Evolutionary conservation across 1,284 basidiomycete species (phyloP).

Genomic region (Mycena sp.): DNA sequence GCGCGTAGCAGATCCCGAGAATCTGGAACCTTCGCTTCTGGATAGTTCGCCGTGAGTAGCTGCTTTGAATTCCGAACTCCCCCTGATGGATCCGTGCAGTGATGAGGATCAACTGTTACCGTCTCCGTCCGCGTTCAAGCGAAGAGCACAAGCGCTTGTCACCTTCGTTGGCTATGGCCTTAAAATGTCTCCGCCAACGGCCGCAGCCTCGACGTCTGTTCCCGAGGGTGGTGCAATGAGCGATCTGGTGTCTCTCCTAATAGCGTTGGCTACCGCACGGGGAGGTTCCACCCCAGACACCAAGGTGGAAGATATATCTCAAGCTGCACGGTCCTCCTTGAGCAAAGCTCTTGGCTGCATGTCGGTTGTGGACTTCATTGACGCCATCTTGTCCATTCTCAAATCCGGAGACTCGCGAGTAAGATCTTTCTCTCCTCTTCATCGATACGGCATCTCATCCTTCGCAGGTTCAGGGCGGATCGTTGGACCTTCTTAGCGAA

Average conservation of each 20-base stretch:
- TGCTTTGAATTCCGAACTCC: background rate
- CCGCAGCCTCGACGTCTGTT: constrained; percentile 32
- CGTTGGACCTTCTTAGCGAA: constrained; percentile 72
- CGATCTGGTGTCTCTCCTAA: constrained; percentile 55
- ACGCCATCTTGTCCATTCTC: constrained; percentile 62
- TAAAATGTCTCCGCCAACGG: constrained; percentile 40
- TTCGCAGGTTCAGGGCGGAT: constrained; percentile 67
- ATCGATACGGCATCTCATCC: background rate
- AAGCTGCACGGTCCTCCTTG: constrained; percentile 59
- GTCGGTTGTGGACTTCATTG: constrained; percentile 72
- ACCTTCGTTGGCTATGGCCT: constrained; percentile 64
- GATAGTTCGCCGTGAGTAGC: constrained; percentile 61
- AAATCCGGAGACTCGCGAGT: constrained; percentile 60
- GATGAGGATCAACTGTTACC: constrained; percentile 40
- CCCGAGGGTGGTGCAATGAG: constrained; percentile 41
- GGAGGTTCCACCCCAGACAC: constrained; percentile 33
- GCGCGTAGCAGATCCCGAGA: constrained; percentile 53
- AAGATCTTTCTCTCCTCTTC: constrained; percentile 16
- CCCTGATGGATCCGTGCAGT: constrained; percentile 62
- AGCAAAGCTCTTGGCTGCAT: constrained; percentile 64
- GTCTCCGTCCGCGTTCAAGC: constrained; percentile 53
- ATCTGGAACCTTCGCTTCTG: constrained; percentile 60
- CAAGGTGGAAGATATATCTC: constrained; percentile 51
- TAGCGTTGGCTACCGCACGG: constrained; percentile 51
- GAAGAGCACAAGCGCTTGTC: constrained; percentile 74